Evolutionary conservation across 306 rosid genomes (phyloP).

Genomic region (Leucaena leucocephala): DNA sequence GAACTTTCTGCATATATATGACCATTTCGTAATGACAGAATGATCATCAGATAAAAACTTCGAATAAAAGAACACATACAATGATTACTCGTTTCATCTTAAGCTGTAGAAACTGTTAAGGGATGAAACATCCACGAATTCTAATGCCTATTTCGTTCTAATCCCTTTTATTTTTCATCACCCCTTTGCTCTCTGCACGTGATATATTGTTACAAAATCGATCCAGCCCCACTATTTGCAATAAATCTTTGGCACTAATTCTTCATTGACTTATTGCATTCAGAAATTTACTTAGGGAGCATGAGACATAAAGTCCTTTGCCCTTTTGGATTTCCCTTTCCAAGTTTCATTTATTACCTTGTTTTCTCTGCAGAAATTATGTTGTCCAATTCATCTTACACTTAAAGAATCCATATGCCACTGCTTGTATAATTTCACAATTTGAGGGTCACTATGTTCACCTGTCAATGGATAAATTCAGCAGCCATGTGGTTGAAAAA

Average conservation of each 20-base stretch:
- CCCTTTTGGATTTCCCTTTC: slow-evolving; percentile 12
- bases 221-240: slow-evolving; percentile 8
- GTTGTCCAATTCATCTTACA: slow-evolving; percentile 70
- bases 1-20: background rate
- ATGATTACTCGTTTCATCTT: background rate
- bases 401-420: slow-evolving; percentile 50
- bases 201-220: slow-evolving; percentile 3
- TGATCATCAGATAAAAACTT: background rate
- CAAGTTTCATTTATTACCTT: background rate
- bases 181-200: background rate
- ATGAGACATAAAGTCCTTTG: background rate
- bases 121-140: background rate
- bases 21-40: background rate
- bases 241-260: background rate
- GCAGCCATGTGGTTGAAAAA: slow-evolving; percentile 81
- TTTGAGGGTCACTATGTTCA: slow-evolving; percentile 58
- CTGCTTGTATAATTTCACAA: slow-evolving; percentile 42
- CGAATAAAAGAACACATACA: slow-evolving; percentile 6
- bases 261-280: background rate
- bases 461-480: slow-evolving; percentile 68
- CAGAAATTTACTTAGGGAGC: background rate
- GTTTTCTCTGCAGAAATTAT: slow-evolving; percentile 59
- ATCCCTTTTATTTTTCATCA: background rate
- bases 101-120: slow-evolving; percentile 3
- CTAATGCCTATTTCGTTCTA: background rate